Base-by-base conservation (phyloP, 2,329 filamentous ascomycete genomes). In the Chaetomium sp. region DNA sequence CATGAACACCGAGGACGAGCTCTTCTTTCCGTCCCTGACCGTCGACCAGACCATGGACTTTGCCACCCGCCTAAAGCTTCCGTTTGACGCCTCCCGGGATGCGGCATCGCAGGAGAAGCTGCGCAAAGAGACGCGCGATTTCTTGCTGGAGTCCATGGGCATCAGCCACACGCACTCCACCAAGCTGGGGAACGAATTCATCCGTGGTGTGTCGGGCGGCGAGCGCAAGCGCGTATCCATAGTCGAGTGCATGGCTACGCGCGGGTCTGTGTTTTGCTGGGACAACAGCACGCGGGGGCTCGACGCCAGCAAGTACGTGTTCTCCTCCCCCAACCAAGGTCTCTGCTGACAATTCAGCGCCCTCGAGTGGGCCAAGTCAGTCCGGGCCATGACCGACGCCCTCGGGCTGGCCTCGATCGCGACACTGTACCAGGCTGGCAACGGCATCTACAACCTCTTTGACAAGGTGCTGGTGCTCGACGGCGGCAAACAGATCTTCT, bases 1-100 rank as follows among this genome's bases (percentile, higher is more conserved):
- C 47, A 82, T 91, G 66, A 92, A 92, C 75, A 91, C 88, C 23
- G 87, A 90, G 2, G 90, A 92, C 72, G 87, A 82, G 66, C 62
- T 81, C 2, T 80, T 81, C 71, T 92, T 90, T 67, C 87, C 90
- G 0, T 84, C 88, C 0, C 78, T 93, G 7, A 90, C 87, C 0
- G 90, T 93, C 1, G 84, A 85, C 4, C 83, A 91, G 70, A 93
- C 90, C 0, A 80, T 93, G 42, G 82, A 85, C 53, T 93, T 93
- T 74, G 90, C 90, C 0, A 86, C 86, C 0, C 78, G 81, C 0
- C 77, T 87, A 65, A 89, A 87, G 73, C 74, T 86, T 0, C 83
- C 85, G 0, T 79, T 77, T 63, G 70, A 79, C 10, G 72, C 83
- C 0, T 83, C 83, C 0, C 73, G 79, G 0, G 81, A 81, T 0